A percentile compares a stretch with the other conserved stretches of the same genome.
Conservation (phyloP, 805 yeast genomes). For the Teunomyces tritomae region DNA sequence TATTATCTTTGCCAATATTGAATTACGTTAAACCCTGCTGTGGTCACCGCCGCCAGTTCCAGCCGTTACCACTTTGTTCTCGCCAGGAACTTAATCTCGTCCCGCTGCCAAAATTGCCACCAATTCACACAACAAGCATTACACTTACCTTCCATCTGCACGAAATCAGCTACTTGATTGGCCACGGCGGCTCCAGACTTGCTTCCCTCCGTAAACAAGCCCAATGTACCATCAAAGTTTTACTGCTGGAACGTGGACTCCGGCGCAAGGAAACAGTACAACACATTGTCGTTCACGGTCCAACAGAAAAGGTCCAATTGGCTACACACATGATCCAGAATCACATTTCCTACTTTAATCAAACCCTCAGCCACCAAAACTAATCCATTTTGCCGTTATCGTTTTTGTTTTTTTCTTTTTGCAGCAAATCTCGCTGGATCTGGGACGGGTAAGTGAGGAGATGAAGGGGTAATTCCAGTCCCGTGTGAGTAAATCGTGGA, state of each 20-base stretch:
- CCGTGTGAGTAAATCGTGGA: background rate
- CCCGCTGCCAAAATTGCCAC: background rate
- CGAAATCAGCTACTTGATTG: conserved; percentile 22
- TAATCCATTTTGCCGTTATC: too few species aligned
- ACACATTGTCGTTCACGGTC: background rate
- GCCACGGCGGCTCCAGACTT: conserved; percentile 9
- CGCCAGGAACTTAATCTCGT: background rate
- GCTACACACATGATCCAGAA: background rate
- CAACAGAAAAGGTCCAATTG: background rate
- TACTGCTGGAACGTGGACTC: background rate
- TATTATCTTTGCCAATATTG: background rate
- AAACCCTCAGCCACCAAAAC: background rate
- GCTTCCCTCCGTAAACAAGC: background rate
- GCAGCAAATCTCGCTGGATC: too few species aligned
- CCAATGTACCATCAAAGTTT: background rate
- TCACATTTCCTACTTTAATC: background rate
- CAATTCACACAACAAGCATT: background rate
- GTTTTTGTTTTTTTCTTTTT: too few species aligned
- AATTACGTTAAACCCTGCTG: too few species aligned
- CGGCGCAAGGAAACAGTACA: background rate
- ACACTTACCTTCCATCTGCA: conserved; percentile 1
- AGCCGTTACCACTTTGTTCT: background rate
- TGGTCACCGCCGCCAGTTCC: background rate
- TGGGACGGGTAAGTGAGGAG: background rate
- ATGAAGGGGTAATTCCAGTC: background rate